phyloP scores from a whole-genome alignment of 176 grass and related monocot species.

The Otatea glauca region DNA sequence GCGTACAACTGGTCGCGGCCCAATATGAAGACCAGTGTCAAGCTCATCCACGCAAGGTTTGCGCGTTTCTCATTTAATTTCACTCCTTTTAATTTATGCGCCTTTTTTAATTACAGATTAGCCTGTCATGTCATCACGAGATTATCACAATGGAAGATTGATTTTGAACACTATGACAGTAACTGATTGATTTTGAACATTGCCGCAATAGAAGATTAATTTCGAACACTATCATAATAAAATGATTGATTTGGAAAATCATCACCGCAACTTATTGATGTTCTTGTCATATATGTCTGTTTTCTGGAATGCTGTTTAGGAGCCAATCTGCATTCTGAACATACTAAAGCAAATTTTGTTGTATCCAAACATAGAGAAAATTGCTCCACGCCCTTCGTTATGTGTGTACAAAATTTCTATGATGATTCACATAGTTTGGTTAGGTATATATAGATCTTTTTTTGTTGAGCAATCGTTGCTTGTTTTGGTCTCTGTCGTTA shows the following conservation, averaged over 20 bases:
- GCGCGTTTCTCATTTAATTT: slow-evolving; percentile 31
- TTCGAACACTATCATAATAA: not conserved
- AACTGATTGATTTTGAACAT: not conserved
- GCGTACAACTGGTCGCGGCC: slow-evolving; percentile 97
- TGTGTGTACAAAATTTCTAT: not conserved
- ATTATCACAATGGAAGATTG: not conserved
- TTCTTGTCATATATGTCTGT: not conserved
- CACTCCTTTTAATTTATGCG: not conserved
- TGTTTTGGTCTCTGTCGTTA: not conserved
- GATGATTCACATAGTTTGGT: not conserved
- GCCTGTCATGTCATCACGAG: not conserved
- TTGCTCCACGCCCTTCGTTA: not conserved
- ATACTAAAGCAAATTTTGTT: not conserved
- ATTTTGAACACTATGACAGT: not conserved
- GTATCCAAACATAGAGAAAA: not conserved
- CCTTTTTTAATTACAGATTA: not conserved
- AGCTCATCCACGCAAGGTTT: slow-evolving; percentile 98
- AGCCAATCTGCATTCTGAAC: not conserved
- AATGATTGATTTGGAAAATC: not conserved
- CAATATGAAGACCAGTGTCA: slow-evolving; percentile 96
- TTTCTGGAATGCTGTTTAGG: not conserved
- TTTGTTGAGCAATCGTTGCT: not conserved
- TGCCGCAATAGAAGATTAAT: not conserved
- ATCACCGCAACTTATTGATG: not conserved
- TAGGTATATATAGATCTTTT: not conserved